Percentiles rank a stretch among this genome's conserved stretches.
phyloP scores from a whole-genome alignment of 495 filamentous ascomycete genomes.

The Neurospora sublineolata region DNA sequence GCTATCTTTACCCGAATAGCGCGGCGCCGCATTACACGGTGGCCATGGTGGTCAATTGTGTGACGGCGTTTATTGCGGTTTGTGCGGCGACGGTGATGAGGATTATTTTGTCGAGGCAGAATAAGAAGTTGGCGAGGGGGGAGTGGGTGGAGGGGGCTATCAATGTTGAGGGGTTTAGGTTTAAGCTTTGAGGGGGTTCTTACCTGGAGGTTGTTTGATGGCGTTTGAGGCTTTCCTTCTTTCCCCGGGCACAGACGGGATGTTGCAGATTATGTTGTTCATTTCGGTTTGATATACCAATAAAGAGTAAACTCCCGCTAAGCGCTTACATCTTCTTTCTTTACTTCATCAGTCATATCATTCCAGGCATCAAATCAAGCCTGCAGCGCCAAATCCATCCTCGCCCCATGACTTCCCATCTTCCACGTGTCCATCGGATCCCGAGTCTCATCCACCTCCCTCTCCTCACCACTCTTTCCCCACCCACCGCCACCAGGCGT shows the following conservation, averaged over 20 bases:
- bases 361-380: constrained; percentile 5
- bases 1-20: constrained; percentile 48
- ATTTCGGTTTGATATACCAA: neutral
- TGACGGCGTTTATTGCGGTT: constrained; percentile 55
- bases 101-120: constrained; percentile 54
- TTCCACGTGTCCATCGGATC: constrained; percentile 51
- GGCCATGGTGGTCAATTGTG: constrained; percentile 67
- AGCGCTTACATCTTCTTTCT: neutral
- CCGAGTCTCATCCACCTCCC: constrained; percentile 22
- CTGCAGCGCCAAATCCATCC: constrained; percentile 42
- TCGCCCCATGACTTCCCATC: constrained; percentile 46
- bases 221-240: neutral
- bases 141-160: constrained; percentile 36
- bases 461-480: constrained; percentile 49
- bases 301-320: neutral
- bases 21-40: constrained; percentile 42
- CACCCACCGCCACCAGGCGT: constrained; percentile 67
- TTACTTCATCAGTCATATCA: neutral
- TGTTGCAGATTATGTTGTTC: neutral
- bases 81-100: constrained; percentile 51
- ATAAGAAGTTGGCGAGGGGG: constrained; percentile 57
- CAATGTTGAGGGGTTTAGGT: constrained; percentile 52
- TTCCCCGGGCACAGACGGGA: neutral
- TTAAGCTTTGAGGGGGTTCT: constrained; percentile 33
- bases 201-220: neutral